Evolutionary conservation across 805 yeast species (phyloP).

Genomic region (Tetrapisispora arboricola): DNA sequence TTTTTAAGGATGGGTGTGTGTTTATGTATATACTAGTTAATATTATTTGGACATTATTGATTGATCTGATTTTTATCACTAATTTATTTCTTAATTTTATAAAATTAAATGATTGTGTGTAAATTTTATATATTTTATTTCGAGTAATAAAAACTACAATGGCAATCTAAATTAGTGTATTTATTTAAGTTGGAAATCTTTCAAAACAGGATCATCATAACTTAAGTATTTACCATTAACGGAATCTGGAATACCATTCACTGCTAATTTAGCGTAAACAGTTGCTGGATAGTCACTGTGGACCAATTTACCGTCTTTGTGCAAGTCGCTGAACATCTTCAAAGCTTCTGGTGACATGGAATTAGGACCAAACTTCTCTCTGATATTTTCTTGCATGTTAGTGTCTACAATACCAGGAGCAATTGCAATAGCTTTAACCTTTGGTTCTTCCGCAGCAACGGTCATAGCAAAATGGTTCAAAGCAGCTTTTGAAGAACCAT

Average conservation of each 20-base stretch:
- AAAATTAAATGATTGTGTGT: no score
- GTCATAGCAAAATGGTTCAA: conserved; percentile 64
- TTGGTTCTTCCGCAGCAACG: conserved; percentile 60
- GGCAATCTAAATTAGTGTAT: not conserved
- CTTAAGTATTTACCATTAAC: conserved; percentile 63
- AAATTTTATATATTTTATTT: no score
- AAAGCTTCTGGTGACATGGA: conserved; percentile 53
- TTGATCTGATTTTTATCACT: no score
- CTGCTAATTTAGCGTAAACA: conserved; percentile 56
- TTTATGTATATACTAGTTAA: no score
- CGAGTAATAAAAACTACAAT: no score
- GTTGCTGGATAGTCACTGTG: conserved; percentile 65
- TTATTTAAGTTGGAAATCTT: not conserved
- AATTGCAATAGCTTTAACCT: conserved; percentile 44
- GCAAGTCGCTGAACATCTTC: conserved; percentile 53
- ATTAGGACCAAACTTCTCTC: conserved; percentile 46
- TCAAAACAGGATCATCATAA: conserved; percentile 37
- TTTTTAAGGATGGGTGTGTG: no score
- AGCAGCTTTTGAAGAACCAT: conserved; percentile 88
- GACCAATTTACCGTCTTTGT: conserved; percentile 46
- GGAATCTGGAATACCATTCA: conserved; percentile 44
- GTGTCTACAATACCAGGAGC: conserved; percentile 97
- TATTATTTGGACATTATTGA: no score
- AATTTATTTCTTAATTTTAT: no score
- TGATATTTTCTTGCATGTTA: conserved; percentile 70